These are phyloP conservation scores for Lagenidium sp. DNA, from an alignment of 352 stramenopile genomes.

Conservation along the genomic window DNA sequence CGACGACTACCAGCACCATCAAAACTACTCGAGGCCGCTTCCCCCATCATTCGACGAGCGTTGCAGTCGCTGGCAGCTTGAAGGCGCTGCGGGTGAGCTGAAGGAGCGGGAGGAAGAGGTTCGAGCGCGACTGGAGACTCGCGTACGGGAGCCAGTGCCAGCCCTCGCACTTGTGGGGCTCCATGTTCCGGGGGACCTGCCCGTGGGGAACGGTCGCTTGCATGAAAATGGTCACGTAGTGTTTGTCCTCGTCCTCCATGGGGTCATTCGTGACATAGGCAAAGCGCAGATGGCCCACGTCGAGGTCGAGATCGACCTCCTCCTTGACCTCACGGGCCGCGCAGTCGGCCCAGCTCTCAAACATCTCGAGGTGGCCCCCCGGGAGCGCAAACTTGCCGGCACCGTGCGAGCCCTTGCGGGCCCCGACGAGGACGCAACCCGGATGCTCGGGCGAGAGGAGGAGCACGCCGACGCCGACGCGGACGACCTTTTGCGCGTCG, in stretches of 20 bases:
- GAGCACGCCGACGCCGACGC: slow-evolving; percentile 70
- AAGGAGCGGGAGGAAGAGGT: slow-evolving; percentile 67
- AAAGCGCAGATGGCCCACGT: slow-evolving; percentile 24
- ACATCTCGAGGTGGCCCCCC: slow-evolving; percentile 78
- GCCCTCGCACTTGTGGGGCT: slow-evolving; percentile 75
- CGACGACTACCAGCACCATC: too few species aligned
- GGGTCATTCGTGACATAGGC: slow-evolving; percentile 75
- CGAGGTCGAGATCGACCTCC: slow-evolving; percentile 66
- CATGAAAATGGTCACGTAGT: slow-evolving; percentile 86
- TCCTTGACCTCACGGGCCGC: slow-evolving; percentile 77
- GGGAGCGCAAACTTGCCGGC: slow-evolving; percentile 64
- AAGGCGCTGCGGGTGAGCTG: slow-evolving; percentile 59
- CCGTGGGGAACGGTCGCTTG: slow-evolving; percentile 39
- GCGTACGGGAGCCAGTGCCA: slow-evolving; percentile 59
- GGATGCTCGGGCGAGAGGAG: slow-evolving; percentile 57
- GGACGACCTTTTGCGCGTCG: slow-evolving; percentile 40
- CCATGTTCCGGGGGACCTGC: slow-evolving; percentile 62
- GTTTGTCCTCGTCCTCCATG: slow-evolving; percentile 73
- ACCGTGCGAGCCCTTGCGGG: slow-evolving; percentile 66
- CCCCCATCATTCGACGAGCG: too few species aligned
- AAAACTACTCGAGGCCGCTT: too few species aligned
- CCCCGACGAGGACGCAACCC: slow-evolving; percentile 58
- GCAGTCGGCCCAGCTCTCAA: slow-evolving; percentile 70
- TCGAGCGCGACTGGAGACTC: slow-evolving; percentile 36
- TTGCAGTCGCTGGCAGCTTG: too few species aligned